Evolutionary conservation across 2,329 filamentous ascomycete species (phyloP).

Genomic region (Talaromyces sp.): DNA sequence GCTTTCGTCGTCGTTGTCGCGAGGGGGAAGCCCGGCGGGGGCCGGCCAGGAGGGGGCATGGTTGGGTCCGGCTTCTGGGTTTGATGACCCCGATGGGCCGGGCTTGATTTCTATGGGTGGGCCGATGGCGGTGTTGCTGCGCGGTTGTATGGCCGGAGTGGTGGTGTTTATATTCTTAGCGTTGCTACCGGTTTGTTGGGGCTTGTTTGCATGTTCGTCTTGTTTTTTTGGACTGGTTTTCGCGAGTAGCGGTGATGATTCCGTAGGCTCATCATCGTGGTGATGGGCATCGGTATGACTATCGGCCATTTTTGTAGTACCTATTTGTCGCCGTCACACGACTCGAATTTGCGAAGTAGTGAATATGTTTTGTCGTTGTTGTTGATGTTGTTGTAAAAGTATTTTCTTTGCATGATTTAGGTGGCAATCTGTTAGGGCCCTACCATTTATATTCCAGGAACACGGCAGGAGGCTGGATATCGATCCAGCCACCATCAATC

Average conservation of each 20-base stretch:
- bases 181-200: neutral
- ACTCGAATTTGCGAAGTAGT: neutral
- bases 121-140: conserved; percentile 1
- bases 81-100: neutral
- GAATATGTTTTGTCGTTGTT: too few species aligned
- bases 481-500: neutral
- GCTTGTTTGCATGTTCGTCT: neutral
- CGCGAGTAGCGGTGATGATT: conserved; percentile 16
- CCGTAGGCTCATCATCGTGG: conserved; percentile 4
- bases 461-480: neutral
- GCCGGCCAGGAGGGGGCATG: conserved; percentile 10
- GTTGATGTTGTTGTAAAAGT: neutral
- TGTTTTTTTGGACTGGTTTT: neutral
- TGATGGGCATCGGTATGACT: neutral
- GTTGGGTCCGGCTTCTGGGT: neutral
- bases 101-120: conserved; percentile 14
- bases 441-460: neutral
- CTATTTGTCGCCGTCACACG: neutral
- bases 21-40: conserved; percentile 10
- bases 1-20: conserved; percentile 13
- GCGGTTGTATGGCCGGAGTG: neutral
- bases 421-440: too few species aligned
- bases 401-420: too few species aligned
- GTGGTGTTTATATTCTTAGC: neutral
- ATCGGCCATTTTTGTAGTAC: neutral